Base-by-base conservation (phyloP, 768 basidiomycete genomes). In the Suillus brevipes region DNA sequence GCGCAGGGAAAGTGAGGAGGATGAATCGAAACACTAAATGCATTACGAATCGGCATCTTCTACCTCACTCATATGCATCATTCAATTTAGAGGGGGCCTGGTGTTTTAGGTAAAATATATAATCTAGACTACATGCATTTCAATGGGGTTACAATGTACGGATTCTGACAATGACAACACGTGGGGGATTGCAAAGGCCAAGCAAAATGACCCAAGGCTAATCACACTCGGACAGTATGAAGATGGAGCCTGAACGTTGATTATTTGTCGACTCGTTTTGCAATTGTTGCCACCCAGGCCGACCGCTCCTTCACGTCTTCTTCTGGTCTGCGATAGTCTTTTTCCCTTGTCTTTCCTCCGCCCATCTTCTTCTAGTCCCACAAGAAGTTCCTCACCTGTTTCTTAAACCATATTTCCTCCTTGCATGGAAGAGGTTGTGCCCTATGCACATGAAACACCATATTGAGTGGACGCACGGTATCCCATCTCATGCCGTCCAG, bases 1-100 rank as follows among this genome's bases (percentile, higher is more conserved):
- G 91, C 80, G 91, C 10, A 77, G 79, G 67, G 72, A 71, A 16
- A 82, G 81, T 5, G 84, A 86, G 67, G 72, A 70, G 38, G 69
- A 79, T 38, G 84, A 87, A 68, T 43, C 40, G 61, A 31, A 71
- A 31, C 7, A 25, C 13, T 50, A 25, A 50, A 25, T 28, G 25
- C 28, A 47, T 23, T 4, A 47, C 4, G 20, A 47, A 28, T 28
- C 25, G 2, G 13, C 25, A 28, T 52, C 16, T 28, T 47, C 10
- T 5, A n/a, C 20, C 45, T 18, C 50, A 52, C 16, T 50, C 7
- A 16, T 47, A 43, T 43, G n/a, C 2, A 47, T 13, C 3, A 23
- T 23, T 13, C 5, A 12, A 47, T 47, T 5, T 23, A 23, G 5
- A 47, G 10, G 45, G n/a, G n/a, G 4, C n/a, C 6, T 4, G n/a